Percentiles rank a stretch among this genome's conserved stretches.
phyloP scores from a whole-genome alignment of 2,329 filamentous ascomycete species.

The Metarhizium brunneum region DNA sequence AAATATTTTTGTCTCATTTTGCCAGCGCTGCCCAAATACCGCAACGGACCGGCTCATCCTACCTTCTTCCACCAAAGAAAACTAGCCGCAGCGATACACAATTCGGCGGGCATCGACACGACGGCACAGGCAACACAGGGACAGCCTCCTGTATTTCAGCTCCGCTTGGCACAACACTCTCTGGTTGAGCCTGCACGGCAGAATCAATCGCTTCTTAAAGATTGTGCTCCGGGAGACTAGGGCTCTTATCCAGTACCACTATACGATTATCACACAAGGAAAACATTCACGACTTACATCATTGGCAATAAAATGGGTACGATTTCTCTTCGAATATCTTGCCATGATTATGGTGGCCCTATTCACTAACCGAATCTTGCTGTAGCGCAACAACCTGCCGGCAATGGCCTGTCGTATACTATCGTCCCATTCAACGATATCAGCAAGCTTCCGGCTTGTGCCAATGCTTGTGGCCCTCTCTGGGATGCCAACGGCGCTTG shows the following conservation, averaged over 20 bases:
- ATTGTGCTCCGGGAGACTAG: neutral
- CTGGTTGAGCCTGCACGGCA: neutral
- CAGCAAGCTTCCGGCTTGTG: constrained; percentile 50
- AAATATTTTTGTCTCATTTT: constrained; percentile 4
- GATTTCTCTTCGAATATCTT: neutral
- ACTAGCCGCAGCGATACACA: neutral
- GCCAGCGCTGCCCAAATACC: neutral
- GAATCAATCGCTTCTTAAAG: neutral
- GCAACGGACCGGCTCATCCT: neutral
- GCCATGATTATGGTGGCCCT: neutral
- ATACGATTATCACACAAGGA: neutral
- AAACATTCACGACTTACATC: neutral
- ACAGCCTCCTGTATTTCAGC: neutral
- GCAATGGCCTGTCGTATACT: constrained; percentile 28
- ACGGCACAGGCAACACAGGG: neutral
- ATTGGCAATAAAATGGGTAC: neutral
- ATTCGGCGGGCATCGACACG: neutral
- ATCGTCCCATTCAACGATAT: constrained; percentile 43
- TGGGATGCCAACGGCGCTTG: constrained; percentile 65
- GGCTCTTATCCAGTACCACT: neutral
- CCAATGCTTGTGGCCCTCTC: constrained; percentile 47
- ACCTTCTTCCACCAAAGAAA: neutral
- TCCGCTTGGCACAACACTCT: neutral
- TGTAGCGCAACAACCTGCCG: constrained; percentile 7
- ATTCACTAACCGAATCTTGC: neutral